Conservation (phyloP, 768 basidiomycete species). For the Russula sp. region DNA sequence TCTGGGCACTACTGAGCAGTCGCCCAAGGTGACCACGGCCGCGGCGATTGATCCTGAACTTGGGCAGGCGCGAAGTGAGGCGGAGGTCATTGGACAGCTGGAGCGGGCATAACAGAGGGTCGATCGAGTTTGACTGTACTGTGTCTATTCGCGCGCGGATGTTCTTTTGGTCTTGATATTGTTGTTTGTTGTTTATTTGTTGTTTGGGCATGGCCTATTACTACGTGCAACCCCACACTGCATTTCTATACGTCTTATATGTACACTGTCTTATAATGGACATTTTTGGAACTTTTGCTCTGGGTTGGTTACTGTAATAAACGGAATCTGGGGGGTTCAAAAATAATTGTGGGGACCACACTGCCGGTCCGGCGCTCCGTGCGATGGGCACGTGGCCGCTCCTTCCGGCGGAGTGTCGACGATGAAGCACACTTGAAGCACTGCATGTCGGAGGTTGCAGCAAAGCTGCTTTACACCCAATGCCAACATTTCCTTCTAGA, state of each 20-base stretch:
- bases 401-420: no score
- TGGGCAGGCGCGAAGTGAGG: constrained; percentile 39
- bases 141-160: not conserved
- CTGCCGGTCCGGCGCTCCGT: constrained; percentile 13
- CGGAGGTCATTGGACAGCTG: constrained; percentile 37
- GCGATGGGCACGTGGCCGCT: not conserved
- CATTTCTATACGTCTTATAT: constrained; percentile 7
- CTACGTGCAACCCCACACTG: constrained; percentile 4
- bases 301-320: not conserved
- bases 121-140: no score
- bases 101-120: constrained; percentile 29
- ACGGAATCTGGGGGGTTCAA: no score
- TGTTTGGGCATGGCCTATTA: not conserved
- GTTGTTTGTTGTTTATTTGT: not conserved
- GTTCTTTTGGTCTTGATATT: not conserved
- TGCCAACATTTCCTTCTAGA: constrained; percentile 28
- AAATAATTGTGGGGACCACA: no score
- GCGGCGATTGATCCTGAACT: constrained; percentile 36
- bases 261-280: constrained; percentile 21
- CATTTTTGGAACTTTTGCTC: not conserved
- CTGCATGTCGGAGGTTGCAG: no score
- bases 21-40: constrained; percentile 24
- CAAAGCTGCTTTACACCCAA: not conserved
- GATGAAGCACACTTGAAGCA: no score
- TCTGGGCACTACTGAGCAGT: constrained; percentile 19